Conservation (phyloP, 306 rosid species). For the Phaseolus lunatus region DNA sequence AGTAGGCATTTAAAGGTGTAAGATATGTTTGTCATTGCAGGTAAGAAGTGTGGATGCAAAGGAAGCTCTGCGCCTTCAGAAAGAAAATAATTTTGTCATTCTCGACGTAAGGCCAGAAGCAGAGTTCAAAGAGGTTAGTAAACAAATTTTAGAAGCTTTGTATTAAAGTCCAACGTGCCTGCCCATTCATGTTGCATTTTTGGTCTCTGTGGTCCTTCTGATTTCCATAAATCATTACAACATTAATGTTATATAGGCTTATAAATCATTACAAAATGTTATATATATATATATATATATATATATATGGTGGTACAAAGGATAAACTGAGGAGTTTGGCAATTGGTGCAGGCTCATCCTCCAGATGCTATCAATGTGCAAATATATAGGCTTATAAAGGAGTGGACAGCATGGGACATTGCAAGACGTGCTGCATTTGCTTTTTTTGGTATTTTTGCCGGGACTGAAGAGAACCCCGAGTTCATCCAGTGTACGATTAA, state of each 20-base stretch:
- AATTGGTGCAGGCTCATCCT: conserved; percentile 74
- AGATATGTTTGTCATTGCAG: conserved; percentile 48
- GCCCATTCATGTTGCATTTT: conserved; percentile 22
- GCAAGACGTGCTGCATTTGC: conserved; percentile 98
- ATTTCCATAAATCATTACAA: not conserved
- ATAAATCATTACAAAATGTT: too few species aligned
- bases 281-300: too few species aligned
- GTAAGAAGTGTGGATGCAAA: conserved; percentile 92
- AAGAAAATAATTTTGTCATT: conserved; percentile 92
- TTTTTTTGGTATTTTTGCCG: conserved; percentile 92
- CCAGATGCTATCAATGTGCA: conserved; percentile 89
- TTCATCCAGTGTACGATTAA: conserved; percentile 66
- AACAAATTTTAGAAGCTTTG: conserved; percentile 17
- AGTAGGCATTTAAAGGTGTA: conserved; percentile 1
- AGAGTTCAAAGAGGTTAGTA: conserved; percentile 88
- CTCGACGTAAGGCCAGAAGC: conserved; percentile 97
- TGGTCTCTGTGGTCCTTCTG: conserved; percentile 20
- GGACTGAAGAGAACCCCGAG: conserved; percentile 98
- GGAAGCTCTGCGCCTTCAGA: conserved; percentile 95
- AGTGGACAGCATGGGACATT: conserved; percentile 99
- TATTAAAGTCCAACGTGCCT: conserved; percentile 10
- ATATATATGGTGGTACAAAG: too few species aligned
- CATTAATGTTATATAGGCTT: not conserved
- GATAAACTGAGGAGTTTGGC: conserved; percentile 32
- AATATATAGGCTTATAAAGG: conserved; percentile 97